Base-by-base conservation (phyloP, 371 early-diverging fungal species). In the Rhizopus sp. region DNA sequence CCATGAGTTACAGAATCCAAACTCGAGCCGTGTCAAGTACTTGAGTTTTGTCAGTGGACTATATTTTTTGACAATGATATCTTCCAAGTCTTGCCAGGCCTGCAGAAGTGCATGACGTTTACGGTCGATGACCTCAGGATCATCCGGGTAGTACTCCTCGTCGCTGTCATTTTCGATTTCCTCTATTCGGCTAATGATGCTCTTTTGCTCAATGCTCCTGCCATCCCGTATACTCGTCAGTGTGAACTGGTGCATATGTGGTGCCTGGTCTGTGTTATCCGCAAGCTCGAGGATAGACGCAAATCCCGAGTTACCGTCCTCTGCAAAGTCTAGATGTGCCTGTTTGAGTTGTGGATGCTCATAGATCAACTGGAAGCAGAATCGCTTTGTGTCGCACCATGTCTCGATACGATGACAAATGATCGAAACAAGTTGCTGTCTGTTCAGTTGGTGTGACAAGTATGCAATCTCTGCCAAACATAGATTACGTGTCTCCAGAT, bases 1-100 rank as follows among this genome's bases (percentile, higher is more conserved):
- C 66, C 66, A 66, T 5, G 66, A 53, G 46, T 50, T 50, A 40
- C 66, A 66, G 13, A 55, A 58, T n/a, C 66, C 66, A 42, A 61
- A 52, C 13, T 56, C 62, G 7, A 66, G 37, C 4, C 54, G 55
- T n/a, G 57, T 29, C 54, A 66, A 23, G 31, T 54, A 10, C 3
- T 33, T 23, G 31, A 66, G 31, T 12, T 34, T 46, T 8, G 46
- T 10, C 15, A 61, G 33, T 31, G 52, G 54, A 8, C 10, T 33
- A 51, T 66, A 66, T 41, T 62, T 66, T 8, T 41, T 10, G 6
- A 50, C 10, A 10, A 62, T 16, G 0, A 4, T 13, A 2, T 12
- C 12, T 38, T 61, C 58, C 0, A 58, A 10, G 3, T 41, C 23
- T 5, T 29, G 5, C 66, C 66, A 66, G 3, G 16, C 17, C 10